phyloP scores from a whole-genome alignment of 352 stramenopile genomes.

The Phytopythium oedochilum region DNA sequence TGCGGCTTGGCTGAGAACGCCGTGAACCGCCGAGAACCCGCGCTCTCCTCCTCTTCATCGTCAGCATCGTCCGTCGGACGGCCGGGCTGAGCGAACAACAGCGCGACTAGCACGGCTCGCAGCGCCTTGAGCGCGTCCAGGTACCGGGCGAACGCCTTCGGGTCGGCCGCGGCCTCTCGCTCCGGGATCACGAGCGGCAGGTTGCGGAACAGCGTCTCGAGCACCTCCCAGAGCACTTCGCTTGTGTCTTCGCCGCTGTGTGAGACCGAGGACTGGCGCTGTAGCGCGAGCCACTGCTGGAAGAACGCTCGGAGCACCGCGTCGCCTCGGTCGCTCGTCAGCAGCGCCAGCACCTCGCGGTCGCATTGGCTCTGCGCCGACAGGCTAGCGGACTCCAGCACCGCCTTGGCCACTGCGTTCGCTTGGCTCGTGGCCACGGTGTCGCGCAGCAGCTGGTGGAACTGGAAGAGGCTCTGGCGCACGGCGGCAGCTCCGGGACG shows the following conservation, averaged over 20 bases:
- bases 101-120: slow-evolving; percentile 36
- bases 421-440: slow-evolving; percentile 11
- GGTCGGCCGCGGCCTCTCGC: slow-evolving; percentile 24
- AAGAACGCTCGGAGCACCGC: slow-evolving; percentile 64
- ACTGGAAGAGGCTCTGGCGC: slow-evolving; percentile 60
- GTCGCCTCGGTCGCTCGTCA: slow-evolving; percentile 68
- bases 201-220: slow-evolving; percentile 63
- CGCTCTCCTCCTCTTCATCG: slow-evolving; percentile 14
- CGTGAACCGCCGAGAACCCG: slow-evolving; percentile 16
- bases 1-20: background rate
- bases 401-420: background rate
- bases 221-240: slow-evolving; percentile 42
- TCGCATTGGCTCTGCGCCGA: slow-evolving; percentile 14
- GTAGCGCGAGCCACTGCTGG: slow-evolving; percentile 30
- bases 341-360: slow-evolving; percentile 35
- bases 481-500: slow-evolving; percentile 23
- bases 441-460: slow-evolving; percentile 62
- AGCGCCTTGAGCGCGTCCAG: slow-evolving; percentile 49
- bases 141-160: slow-evolving; percentile 52
- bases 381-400: background rate
- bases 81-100: slow-evolving; percentile 37
- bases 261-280: background rate
- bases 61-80: slow-evolving; percentile 5
- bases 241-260: slow-evolving; percentile 12
- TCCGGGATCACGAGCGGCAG: slow-evolving; percentile 51